Evolutionary conservation across 768 basidiomycete genomes (phyloP).

Genomic region (Phylloporus arenicola): DNA sequence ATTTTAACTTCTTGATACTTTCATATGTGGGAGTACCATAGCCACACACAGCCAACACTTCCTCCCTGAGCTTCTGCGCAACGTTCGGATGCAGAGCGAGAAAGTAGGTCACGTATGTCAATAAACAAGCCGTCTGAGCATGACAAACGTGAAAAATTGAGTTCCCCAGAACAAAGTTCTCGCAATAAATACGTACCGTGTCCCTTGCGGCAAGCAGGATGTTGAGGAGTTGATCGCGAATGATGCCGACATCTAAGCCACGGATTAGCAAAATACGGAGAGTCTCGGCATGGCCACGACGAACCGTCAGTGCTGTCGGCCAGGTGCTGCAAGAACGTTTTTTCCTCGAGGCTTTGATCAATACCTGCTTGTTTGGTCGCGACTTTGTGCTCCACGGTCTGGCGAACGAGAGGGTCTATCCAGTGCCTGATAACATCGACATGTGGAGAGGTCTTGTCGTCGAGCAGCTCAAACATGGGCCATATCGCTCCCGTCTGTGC

Average conservation of each 20-base stretch:
- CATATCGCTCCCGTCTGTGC: constrained; percentile 36
- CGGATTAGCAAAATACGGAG: constrained; percentile 3
- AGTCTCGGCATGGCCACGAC: constrained; percentile 9
- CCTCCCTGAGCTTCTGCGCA: constrained; percentile 46
- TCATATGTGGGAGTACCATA: constrained; percentile 49
- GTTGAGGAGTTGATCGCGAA: constrained; percentile 74
- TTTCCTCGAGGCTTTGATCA: constrained; percentile 39
- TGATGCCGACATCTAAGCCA: constrained; percentile 51
- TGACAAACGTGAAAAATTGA: constrained; percentile 1
- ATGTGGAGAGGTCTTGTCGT: constrained; percentile 34
- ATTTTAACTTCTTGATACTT: constrained; percentile 54
- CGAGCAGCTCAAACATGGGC: constrained; percentile 39
- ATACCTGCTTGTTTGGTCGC: constrained; percentile 35
- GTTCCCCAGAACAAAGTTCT: neutral
- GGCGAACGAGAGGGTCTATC: constrained; percentile 60
- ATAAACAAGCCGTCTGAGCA: constrained; percentile 56
- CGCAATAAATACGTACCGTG: constrained; percentile 44
- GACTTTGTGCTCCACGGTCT: constrained; percentile 45
- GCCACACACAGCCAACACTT: constrained; percentile 56
- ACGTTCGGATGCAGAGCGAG: constrained; percentile 62
- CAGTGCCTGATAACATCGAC: constrained; percentile 34
- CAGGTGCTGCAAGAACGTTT: constrained; percentile 64
- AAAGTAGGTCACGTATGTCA: constrained; percentile 69
- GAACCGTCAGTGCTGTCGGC: constrained; percentile 60
- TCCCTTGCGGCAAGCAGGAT: constrained; percentile 75